phyloP scores from a whole-genome alignment of 2,329 filamentous ascomycete genomes.

The Alternaria viburni region DNA sequence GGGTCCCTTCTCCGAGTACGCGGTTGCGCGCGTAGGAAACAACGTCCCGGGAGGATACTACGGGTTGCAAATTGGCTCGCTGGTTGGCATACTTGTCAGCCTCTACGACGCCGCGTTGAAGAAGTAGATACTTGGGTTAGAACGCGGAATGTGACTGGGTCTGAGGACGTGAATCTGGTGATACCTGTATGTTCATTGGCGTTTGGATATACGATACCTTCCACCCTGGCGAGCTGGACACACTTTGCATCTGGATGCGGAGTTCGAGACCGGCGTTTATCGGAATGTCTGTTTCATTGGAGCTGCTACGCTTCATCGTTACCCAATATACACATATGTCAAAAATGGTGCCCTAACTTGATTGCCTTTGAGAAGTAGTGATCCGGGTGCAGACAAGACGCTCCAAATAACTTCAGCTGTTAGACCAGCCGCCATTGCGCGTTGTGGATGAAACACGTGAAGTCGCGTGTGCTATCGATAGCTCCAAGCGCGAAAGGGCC shows the following conservation, averaged over 20 bases:
- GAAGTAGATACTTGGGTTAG: conserved; percentile 46
- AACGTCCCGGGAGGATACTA: conserved; percentile 75
- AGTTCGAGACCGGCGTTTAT: neutral
- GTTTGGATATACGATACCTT: conserved; percentile 5
- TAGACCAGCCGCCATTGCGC: neutral
- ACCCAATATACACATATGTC: neutral
- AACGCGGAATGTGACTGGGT: neutral
- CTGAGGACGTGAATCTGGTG: neutral
- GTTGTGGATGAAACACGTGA: neutral
- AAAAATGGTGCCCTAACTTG: neutral
- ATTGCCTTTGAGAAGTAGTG: neutral
- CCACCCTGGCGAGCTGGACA: neutral
- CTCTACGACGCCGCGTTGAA: conserved; percentile 80
- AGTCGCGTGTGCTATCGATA: conserved; percentile 5
- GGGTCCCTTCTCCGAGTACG: conserved; percentile 65
- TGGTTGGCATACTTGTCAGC: conserved; percentile 71
- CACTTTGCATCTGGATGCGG: neutral
- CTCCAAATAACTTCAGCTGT: neutral
- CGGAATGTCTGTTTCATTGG: neutral
- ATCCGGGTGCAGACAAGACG: neutral
- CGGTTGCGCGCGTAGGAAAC: conserved; percentile 67
- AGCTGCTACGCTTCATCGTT: neutral
- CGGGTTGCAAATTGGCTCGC: conserved; percentile 71
- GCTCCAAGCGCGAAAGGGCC: neutral
- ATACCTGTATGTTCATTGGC: conserved; percentile 1